A percentile compares a stretch with the other conserved stretches of the same genome.
Conservation (phyloP, 1,284 basidiomycete genomes). For the Serendipita sp. region DNA sequence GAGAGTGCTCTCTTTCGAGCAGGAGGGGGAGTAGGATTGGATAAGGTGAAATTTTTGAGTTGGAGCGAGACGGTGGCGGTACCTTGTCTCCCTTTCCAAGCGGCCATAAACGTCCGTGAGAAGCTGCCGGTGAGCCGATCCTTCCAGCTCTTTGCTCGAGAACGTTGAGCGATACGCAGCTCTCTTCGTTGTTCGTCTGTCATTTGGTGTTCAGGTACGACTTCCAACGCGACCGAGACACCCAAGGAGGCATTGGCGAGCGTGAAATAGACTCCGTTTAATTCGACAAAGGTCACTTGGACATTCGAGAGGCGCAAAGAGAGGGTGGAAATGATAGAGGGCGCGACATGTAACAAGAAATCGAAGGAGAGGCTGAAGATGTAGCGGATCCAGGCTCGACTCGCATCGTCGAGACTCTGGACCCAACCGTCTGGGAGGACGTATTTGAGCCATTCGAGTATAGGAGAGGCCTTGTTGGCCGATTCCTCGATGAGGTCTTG, state of each 20-base stretch:
- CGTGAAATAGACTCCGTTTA: neutral
- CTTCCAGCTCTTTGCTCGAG: neutral
- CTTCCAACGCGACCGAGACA: neutral
- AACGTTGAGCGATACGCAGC: neutral
- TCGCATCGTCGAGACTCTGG: neutral
- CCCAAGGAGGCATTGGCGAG: neutral
- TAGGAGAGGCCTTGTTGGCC: neutral
- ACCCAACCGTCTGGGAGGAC: neutral
- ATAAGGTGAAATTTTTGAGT: neutral
- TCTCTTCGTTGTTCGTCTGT: neutral
- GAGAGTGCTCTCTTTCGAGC: neutral
- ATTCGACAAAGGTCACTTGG: neutral
- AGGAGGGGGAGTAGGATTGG: neutral
- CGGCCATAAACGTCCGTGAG: neutral
- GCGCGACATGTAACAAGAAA: neutral
- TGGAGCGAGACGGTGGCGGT: neutral
- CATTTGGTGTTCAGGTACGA: slow-evolving; percentile 5
- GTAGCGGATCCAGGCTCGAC: neutral
- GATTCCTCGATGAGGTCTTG: neutral
- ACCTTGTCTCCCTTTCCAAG: neutral
- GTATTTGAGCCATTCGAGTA: neutral
- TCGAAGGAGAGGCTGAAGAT: neutral
- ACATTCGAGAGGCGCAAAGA: neutral
- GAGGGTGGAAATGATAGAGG: neutral
- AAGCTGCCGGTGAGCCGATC: neutral